phyloP scores from a whole-genome alignment of 225 moss, liverwort and hornwort species.

The Marchantia polymorpha region DNA sequence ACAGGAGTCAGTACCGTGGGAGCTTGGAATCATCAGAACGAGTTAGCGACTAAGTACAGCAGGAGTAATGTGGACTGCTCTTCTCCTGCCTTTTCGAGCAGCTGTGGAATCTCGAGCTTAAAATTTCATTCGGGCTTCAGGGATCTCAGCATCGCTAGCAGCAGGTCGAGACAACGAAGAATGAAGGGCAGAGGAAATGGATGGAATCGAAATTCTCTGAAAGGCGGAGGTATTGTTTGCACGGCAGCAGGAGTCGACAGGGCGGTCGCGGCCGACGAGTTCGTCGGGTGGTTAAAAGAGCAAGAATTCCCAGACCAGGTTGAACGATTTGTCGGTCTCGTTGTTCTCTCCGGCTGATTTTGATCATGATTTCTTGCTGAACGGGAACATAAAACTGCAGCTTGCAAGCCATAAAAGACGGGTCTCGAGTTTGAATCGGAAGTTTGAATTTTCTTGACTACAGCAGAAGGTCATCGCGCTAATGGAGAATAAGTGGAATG shows the following conservation, averaged over 20 bases:
- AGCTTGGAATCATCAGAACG: neutral
- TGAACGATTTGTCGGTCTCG: neutral
- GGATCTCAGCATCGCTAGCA: neutral
- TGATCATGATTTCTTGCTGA: neutral
- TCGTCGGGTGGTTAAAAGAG: conserved; percentile 65
- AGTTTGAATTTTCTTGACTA: neutral
- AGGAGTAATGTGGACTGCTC: too few species aligned
- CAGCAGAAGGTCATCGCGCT: neutral
- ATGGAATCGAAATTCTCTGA: neutral
- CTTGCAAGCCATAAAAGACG: neutral
- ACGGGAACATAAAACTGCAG: neutral
- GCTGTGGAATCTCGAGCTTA: neutral
- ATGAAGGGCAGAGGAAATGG: neutral
- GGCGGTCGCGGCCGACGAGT: conserved; percentile 54
- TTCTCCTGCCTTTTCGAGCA: neutral
- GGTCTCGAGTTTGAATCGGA: too few species aligned
- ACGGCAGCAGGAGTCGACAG: conserved; percentile 44
- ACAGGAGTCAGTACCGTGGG: neutral
- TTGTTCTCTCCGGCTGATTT: neutral
- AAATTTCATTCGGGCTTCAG: neutral
- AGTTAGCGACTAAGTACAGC: neutral
- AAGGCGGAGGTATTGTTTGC: conserved; percentile 30
- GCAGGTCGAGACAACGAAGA: neutral
- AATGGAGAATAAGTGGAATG: neutral
- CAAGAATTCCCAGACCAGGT: conserved; percentile 88